Evolutionary conservation across 441 rosid species (phyloP), one percentile per base, ranked within the genome.

Genomic region (Rhodomyrtus psidioides): DNA sequence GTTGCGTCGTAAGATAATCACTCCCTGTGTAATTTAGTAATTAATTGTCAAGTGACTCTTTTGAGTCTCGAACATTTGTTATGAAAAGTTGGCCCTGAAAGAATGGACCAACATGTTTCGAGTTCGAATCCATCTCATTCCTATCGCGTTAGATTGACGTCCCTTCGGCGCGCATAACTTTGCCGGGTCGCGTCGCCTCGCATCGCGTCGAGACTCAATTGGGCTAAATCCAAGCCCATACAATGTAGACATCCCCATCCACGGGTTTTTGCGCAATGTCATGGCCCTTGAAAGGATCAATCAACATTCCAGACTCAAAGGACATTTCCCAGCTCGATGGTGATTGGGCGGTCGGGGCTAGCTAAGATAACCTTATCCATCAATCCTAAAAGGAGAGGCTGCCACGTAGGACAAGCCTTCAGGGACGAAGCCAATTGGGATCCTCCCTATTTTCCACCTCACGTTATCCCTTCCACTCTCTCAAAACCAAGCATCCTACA

Each of bases 321-420:
- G n/a, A 39, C 79, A 21, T 12, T 49, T 49, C 6, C 79, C 21
- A 39, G 79, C 49, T 39, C 12, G 49, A 70, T 21, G 49, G 79
- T 21, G 51, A 70, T n/a, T 86, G 82, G 87, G 84, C 84, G 81
- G 9, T 12, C 10, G 6, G 74, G 74, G 84, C 62, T 6, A 53
- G 75, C 39, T 16, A 65, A 88, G 98, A 94, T 92, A 93, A 93
- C 93, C 90, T 92, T 94, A 95, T 95, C 97, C 91, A 90, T 84
- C 90, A 85, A 75, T 84, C 23, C 53, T 79, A 51, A 55, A 83
- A 49, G 79, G 88, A 92, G 91, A 90, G 85, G 56, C 86, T 86
- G 95, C 96, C 98, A 96, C 94, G 88, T 91, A 86, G 90, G 92
- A 92, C 79, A 82, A 4, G 58, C 56, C 88, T 89, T 74, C 88